Conservation (phyloP, 352 stramenopile species). For the Phytopythium litorale region DNA sequence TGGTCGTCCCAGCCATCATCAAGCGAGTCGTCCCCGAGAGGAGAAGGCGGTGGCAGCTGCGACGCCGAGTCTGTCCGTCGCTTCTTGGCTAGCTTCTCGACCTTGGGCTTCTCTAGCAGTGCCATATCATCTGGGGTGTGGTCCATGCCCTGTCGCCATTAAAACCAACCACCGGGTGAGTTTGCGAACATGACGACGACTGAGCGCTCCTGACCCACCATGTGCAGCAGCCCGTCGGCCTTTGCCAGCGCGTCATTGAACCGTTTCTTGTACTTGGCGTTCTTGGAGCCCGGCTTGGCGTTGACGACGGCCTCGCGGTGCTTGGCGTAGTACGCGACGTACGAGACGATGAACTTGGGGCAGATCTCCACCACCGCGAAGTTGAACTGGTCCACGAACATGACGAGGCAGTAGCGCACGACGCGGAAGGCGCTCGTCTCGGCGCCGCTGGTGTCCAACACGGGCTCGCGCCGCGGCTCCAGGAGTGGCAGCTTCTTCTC, state of each 20-base stretch:
- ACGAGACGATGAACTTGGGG: constrained; percentile 35
- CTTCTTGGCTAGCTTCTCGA: constrained; percentile 24
- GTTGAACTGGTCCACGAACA: constrained; percentile 70
- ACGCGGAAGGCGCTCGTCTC: constrained; percentile 20
- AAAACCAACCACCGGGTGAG: neutral
- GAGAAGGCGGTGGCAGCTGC: neutral
- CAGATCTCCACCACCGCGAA: constrained; percentile 43
- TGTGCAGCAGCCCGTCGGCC: constrained; percentile 35
- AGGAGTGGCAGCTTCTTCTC: constrained; percentile 37
- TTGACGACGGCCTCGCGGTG: constrained; percentile 28
- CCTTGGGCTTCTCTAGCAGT: constrained; percentile 25
- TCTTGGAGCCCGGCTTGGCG: constrained; percentile 21
- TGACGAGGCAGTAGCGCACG: constrained; percentile 39
- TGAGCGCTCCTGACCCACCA: constrained; percentile 16
- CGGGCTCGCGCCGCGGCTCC: constrained; percentile 24
- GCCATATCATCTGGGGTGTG: constrained; percentile 27
- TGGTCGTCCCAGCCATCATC: constrained; percentile 19
- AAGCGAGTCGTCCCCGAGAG: constrained; percentile 6
- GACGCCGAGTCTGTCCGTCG: constrained; percentile 20
- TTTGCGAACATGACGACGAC: neutral
- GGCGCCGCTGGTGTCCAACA: constrained; percentile 16
- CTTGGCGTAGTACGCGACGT: constrained; percentile 43
- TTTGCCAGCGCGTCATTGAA: constrained; percentile 35
- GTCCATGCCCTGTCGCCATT: constrained; percentile 16
- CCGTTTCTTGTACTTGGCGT: constrained; percentile 13